phyloP scores from a whole-genome alignment of 345 rosid genomes.

The Punica granatum region DNA sequence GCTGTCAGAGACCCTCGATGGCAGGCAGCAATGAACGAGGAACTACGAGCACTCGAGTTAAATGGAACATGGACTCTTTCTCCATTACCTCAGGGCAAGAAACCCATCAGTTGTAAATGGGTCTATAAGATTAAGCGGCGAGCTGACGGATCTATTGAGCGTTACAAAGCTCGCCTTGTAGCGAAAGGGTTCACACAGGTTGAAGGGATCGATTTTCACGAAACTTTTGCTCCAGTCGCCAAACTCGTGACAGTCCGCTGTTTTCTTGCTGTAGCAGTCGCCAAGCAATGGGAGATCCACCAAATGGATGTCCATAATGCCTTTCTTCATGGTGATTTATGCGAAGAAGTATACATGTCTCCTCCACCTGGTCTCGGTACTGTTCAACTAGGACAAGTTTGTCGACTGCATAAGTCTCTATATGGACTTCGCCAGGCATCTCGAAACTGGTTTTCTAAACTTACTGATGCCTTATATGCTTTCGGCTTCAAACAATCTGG shows the following conservation, averaged over 20 bases:
- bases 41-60: background rate
- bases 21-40: background rate
- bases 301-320: background rate
- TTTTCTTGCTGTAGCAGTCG: background rate
- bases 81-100: background rate
- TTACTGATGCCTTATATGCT: too few relatives aligned
- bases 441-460: too few relatives aligned
- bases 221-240: background rate
- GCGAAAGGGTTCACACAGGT: background rate
- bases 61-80: background rate
- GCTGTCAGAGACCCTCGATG: background rate
- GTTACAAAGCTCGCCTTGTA: background rate
- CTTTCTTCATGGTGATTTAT: too few relatives aligned
- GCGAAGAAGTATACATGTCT: too few relatives aligned
- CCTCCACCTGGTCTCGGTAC: too few relatives aligned
- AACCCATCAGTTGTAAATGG: conserved; percentile 10
- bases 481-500: too few relatives aligned
- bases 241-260: background rate
- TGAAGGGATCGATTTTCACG: background rate
- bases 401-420: too few relatives aligned
- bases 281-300: background rate
- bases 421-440: too few relatives aligned
- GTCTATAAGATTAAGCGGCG: background rate
- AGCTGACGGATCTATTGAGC: conserved; percentile 2
- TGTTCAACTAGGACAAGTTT: too few relatives aligned